These are phyloP conservation scores for Rosa chinensis DNA, from an alignment of 306 rosid species.

Conservation along the genomic window DNA sequence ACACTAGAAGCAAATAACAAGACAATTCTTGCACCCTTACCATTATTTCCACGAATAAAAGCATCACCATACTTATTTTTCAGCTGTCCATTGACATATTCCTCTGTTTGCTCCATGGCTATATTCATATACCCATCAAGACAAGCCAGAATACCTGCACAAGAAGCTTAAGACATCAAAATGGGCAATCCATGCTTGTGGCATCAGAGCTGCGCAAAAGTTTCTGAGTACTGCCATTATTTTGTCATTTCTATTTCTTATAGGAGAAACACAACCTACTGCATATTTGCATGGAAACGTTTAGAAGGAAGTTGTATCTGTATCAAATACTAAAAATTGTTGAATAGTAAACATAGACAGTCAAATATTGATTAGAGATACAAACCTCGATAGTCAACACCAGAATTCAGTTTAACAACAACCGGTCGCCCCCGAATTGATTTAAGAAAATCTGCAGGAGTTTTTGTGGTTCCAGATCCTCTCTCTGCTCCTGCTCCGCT, in stretches of 20 bases:
- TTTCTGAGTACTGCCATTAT: neutral
- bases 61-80: slow-evolving; percentile 97
- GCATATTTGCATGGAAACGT: neutral
- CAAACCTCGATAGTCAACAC: slow-evolving; percentile 87
- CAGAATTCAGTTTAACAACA: slow-evolving; percentile 90
- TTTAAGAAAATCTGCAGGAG: slow-evolving; percentile 89
- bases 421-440: slow-evolving; percentile 94
- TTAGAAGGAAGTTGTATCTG: neutral
- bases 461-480: slow-evolving; percentile 68
- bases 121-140: slow-evolving; percentile 98
- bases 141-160: slow-evolving; percentile 90
- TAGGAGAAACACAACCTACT: neutral
- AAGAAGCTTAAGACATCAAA: slow-evolving; percentile 22
- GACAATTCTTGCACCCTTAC: slow-evolving; percentile 31
- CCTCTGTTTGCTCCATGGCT: slow-evolving; percentile 99
- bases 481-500: slow-evolving; percentile 68
- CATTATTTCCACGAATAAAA: slow-evolving; percentile 91
- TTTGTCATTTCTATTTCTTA: neutral
- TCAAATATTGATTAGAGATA: neutral
- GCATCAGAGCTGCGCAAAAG: neutral
- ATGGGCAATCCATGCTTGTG: neutral
- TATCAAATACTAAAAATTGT: neutral
- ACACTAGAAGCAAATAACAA: neutral
- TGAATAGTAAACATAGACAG: neutral
- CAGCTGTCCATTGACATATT: slow-evolving; percentile 88